Conservation (phyloP, 2,329 filamentous ascomycete genomes). For the Zasmidium cellare region DNA sequence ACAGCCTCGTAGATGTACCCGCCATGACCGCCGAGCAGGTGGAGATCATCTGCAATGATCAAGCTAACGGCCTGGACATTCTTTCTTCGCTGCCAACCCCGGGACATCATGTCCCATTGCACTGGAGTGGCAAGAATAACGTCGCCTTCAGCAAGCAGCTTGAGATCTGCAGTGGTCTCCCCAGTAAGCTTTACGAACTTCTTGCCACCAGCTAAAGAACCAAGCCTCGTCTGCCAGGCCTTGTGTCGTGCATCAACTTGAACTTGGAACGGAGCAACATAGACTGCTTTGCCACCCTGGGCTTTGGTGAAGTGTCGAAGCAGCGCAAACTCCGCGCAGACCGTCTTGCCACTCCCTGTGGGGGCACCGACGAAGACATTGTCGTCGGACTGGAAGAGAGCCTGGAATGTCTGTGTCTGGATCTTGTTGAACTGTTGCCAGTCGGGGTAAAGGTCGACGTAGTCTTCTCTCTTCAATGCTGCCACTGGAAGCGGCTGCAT, state of each 20-base stretch:
- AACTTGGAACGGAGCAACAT: constrained; percentile 93
- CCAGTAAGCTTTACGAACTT: constrained; percentile 90
- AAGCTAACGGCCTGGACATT: constrained; percentile 88
- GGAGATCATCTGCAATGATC: constrained; percentile 93
- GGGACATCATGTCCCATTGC: constrained; percentile 94
- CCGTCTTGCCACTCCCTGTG: constrained; percentile 92
- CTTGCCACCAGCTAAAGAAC: constrained; percentile 75
- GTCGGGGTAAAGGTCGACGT: constrained; percentile 74
- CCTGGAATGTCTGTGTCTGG: constrained; percentile 96
- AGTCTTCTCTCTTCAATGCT: constrained; percentile 83
- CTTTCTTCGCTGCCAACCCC: constrained; percentile 95
- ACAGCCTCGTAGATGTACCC: constrained; percentile 95
- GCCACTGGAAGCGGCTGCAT: constrained; percentile 87
- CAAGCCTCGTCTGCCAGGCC: constrained; percentile 81
- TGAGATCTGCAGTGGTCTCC: constrained; percentile 86
- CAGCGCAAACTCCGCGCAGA: constrained; percentile 92
- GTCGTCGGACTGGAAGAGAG: constrained; percentile 84
- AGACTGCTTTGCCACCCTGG: constrained; percentile 77
- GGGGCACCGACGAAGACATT: constrained; percentile 93
- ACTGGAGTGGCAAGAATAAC: constrained; percentile 87
- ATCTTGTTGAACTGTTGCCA: constrained; percentile 95
- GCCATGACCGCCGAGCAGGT: constrained; percentile 81
- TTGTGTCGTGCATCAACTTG: constrained; percentile 78
- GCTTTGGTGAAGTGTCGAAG: constrained; percentile 78
- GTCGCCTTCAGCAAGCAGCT: constrained; percentile 82